phyloP scores from a whole-genome alignment of 2,329 filamentous ascomycete genomes.

The Ceratocystis alfenasii region DNA sequence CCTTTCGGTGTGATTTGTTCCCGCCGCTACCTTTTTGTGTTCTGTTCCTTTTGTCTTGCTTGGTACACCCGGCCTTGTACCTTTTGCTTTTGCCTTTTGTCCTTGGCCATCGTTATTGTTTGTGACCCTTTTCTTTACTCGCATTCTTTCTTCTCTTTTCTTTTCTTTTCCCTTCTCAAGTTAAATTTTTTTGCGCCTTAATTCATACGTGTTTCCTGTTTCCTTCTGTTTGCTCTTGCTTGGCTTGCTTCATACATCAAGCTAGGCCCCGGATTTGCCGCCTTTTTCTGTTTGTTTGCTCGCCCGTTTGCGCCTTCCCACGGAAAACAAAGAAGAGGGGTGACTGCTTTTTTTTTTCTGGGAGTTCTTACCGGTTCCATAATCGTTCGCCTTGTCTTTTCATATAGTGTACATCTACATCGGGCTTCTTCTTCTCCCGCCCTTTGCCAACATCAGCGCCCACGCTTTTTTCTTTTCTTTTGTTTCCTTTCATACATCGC shows the following conservation, averaged over 20 bases:
- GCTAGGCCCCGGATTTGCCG: background rate
- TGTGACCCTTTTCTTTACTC: background rate
- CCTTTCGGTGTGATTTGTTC: background rate
- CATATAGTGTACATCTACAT: background rate
- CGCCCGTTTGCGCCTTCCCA: background rate
- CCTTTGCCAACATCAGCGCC: background rate
- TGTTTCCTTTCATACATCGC: background rate
- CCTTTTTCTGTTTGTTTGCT: background rate
- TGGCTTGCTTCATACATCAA: background rate
- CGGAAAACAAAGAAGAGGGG: background rate
- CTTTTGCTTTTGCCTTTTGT: conserved; percentile 2
- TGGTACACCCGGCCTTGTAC: background rate
- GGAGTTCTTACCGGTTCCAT: background rate
- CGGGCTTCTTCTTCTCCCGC: background rate
- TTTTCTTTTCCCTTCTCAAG: background rate
- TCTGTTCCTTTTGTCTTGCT: background rate
- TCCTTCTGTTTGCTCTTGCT: background rate
- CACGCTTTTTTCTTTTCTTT: conserved; percentile 10
- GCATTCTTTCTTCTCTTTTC: background rate
- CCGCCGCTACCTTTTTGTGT: background rate
- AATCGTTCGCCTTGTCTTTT: background rate
- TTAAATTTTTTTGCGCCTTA: background rate
- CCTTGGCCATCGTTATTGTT: background rate
- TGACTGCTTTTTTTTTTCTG: background rate
- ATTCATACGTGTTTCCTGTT: background rate